Evolutionary conservation across 1,139 yeast genomes (phyloP).

Genomic region (Pichia sp.): DNA sequence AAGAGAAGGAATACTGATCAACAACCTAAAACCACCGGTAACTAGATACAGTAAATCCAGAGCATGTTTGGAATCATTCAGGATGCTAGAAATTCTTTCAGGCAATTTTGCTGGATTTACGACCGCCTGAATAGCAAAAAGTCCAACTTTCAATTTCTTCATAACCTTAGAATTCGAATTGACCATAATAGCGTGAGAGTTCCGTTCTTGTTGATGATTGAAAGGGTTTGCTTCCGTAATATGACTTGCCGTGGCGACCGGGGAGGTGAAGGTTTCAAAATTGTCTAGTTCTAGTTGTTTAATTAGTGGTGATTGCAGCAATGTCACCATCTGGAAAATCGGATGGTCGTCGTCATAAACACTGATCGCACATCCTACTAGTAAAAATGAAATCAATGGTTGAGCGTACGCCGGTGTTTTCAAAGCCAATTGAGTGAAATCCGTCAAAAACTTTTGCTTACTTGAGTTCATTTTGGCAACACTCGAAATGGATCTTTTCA

Average conservation of each 20-base stretch:
- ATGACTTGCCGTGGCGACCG: too few relatives aligned
- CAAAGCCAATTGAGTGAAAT: constrained; percentile 15
- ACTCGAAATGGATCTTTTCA: constrained; percentile 19
- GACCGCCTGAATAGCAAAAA: constrained; percentile 36
- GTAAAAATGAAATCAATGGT: constrained; percentile 27
- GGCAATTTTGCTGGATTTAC: constrained; percentile 32
- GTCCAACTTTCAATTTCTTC: constrained; percentile 28
- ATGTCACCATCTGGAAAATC: constrained; percentile 34
- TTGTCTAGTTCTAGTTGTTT: constrained; percentile 19
- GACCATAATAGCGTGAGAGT: too few relatives aligned
- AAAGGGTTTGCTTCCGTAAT: not conserved
- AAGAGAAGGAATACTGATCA: constrained; percentile 17
- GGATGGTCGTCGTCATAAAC: constrained; percentile 31
- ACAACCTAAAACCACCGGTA: constrained; percentile 32
- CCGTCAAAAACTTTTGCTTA: constrained; percentile 21
- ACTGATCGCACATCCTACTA: constrained; percentile 26
- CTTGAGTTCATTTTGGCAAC: constrained; percentile 9
- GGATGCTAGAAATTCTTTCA: constrained; percentile 22
- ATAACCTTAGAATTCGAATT: constrained; percentile 3
- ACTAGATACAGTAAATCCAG: constrained; percentile 19
- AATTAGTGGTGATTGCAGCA: constrained; percentile 17
- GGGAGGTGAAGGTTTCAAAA: not conserved
- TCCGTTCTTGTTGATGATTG: not conserved
- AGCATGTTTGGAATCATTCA: constrained; percentile 26
- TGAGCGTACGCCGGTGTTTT: constrained; percentile 20